A percentile compares a stretch with the other conserved stretches of the same genome.
Evolutionary conservation across 2,329 filamentous ascomycete genomes (phyloP).

Genomic region (Biscogniauxia mediterranea): DNA sequence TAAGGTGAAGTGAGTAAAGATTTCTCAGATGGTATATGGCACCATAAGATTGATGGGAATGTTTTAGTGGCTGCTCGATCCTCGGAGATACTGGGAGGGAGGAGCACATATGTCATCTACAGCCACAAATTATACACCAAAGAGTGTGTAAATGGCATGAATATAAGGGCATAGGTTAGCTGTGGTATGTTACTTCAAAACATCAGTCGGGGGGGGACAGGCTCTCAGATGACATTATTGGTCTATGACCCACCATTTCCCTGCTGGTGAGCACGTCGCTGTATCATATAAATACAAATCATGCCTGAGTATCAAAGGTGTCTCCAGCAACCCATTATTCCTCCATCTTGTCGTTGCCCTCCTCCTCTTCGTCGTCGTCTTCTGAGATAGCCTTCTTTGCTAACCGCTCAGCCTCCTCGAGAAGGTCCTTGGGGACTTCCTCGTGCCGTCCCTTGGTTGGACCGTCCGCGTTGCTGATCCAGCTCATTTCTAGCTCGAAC

Average conservation of each 20-base stretch:
- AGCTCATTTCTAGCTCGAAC: conserved; percentile 98
- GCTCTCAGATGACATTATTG: conserved; percentile 25
- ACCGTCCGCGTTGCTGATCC: conserved; percentile 82
- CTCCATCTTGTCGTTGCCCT: conserved; percentile 80
- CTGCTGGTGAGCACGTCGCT: conserved; percentile 13
- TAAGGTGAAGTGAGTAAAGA: no score
- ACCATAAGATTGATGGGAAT: no score
- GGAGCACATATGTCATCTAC: no score
- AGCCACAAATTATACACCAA: no score
- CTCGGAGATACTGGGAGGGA: no score
- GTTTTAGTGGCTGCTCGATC: no score
- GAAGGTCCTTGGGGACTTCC: conserved; percentile 86
- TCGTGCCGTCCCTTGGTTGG: conserved; percentile 91
- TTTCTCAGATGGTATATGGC: no score
- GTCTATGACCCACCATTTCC: conserved; percentile 21
- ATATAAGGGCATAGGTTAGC: background rate
- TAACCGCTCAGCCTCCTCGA: conserved; percentile 88
- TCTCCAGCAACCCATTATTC: conserved; percentile 53
- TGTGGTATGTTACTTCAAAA: background rate
- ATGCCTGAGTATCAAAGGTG: background rate
- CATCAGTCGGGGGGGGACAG: conserved; percentile 9
- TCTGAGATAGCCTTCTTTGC: conserved; percentile 88
- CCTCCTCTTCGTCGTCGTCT: conserved; percentile 71
- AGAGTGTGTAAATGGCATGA: no score
- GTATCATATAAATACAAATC: conserved; percentile 22